A percentile compares a stretch with the other conserved stretches of the same genome.
These are phyloP conservation scores for Tarenaya hassleriana DNA, from an alignment of 345 rosid genomes.

Conservation along the genomic window DNA sequence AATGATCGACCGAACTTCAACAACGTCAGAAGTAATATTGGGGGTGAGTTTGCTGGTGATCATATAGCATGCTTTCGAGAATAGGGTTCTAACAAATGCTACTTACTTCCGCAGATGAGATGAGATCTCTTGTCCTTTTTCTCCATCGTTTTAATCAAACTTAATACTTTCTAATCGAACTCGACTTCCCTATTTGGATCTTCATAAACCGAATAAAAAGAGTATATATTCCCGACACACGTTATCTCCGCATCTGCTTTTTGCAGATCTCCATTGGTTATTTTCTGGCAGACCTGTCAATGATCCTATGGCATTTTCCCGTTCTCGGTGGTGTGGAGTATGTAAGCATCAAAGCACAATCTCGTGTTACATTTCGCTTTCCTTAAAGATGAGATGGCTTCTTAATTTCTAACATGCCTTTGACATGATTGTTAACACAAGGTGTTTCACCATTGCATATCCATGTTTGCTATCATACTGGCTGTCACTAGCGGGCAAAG, in stretches of 20 bases:
- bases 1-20: conserved; percentile 48
- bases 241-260: conserved; percentile 6
- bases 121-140: not conserved
- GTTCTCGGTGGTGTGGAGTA: conserved; percentile 75
- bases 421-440: conserved; percentile 16
- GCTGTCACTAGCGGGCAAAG: conserved; percentile 68
- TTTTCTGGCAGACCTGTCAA: conserved; percentile 65
- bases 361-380: not conserved
- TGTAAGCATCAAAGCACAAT: conserved; percentile 42
- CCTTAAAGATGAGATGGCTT: not conserved
- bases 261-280: conserved; percentile 71
- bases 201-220: too few species aligned
- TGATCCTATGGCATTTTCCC: conserved; percentile 74
- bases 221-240: too few species aligned
- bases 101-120: not conserved
- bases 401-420: not conserved
- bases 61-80: not conserved
- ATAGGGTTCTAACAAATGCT: not conserved
- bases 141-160: too few species aligned
- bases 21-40: conserved; percentile 42
- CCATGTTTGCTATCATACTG: conserved; percentile 58
- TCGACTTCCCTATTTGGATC: not conserved
- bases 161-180: not conserved
- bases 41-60: conserved; percentile 50
- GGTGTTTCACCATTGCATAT: conserved; percentile 75